Conservation (phyloP, 1,284 basidiomycete genomes). For the Farysia itapuensis region DNA sequence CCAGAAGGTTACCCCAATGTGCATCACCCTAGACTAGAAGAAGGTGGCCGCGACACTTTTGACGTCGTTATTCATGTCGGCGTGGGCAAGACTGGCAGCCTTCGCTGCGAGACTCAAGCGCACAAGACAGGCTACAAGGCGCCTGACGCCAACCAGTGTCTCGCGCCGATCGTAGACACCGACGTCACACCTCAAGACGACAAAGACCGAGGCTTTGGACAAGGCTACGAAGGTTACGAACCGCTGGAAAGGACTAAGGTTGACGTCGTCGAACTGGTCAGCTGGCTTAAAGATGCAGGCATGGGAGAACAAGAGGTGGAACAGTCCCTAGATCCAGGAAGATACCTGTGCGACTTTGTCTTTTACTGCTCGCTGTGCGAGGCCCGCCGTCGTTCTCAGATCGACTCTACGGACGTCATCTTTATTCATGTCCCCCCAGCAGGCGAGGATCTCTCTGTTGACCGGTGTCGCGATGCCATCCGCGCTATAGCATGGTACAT, state of each 20-base stretch:
- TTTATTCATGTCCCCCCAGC: slow-evolving; percentile 32
- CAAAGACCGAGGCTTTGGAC: slow-evolving; percentile 13
- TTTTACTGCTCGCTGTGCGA: slow-evolving; percentile 29
- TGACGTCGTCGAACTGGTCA: slow-evolving; percentile 8
- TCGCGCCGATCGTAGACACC: slow-evolving; percentile 5
- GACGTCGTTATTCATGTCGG: slow-evolving; percentile 39
- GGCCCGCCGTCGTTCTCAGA: background rate
- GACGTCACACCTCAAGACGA: slow-evolving; percentile 1
- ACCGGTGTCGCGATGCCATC: slow-evolving; percentile 12
- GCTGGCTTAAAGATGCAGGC: slow-evolving; percentile 6
- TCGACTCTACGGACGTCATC: slow-evolving; percentile 1
- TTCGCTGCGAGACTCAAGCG: slow-evolving; percentile 30
- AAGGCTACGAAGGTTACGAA: slow-evolving; percentile 13
- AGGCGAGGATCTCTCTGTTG: slow-evolving; percentile 3
- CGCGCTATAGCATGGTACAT: slow-evolving; percentile 21
- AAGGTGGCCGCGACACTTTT: background rate
- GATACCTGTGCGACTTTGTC: slow-evolving; percentile 41
- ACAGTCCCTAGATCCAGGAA: slow-evolving; percentile 18
- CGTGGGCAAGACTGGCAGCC: slow-evolving; percentile 11
- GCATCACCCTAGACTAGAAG: background rate
- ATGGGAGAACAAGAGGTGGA: slow-evolving; percentile 4
- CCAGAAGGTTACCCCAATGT: slow-evolving; percentile 21
- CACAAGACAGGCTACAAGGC: slow-evolving; percentile 28
- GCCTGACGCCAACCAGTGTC: slow-evolving; percentile 5
- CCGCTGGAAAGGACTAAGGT: slow-evolving; percentile 5